Base-by-base conservation (phyloP, 2,329 filamentous ascomycete genomes). In the Fusarium siculi region DNA sequence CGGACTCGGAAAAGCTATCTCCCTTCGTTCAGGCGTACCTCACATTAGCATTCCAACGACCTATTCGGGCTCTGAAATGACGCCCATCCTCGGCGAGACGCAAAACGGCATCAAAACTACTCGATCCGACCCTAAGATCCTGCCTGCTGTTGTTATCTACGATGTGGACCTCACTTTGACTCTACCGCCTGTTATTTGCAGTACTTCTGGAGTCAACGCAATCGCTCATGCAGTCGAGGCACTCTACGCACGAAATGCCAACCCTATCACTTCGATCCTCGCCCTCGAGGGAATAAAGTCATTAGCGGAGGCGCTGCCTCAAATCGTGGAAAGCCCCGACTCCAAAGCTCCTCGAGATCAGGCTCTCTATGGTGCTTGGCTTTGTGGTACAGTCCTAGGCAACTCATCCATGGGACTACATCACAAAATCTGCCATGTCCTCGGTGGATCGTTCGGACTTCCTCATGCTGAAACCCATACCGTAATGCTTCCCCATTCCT, bases 1-100 rank as follows among this genome's bases (percentile, higher is more conserved):
- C 2, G 34, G 50, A 14, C 15, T 54, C 0, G 50, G 50, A 30
- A 54, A 54, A 5, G 50, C 50, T 0, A 30, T 54, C 19, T 54
- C 34, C 0, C 5, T 54, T 1, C 50, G 34, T 0, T 40, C 50
- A 18, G 34, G 50, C 0, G 5, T n/a, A 3, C 34, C 50, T 40
- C 50, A 40, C 5, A 40, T 40, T 7, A 18, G 50, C 8, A 40
- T 54, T 12, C 50, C 50, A 14, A 54, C 50, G 34, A 54, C 34
- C 1, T 54, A 54, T 54, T 40, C 50, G 0, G 50, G 50, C 5
- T 54, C 50, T 1, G 23, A 54, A 54, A 54, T 54, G 50, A 54
- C 50, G 4, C 50, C 50, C 4, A 54, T 54, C n/a, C 50, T 40
- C 2, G 23, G 34, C 5, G 34, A 54, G 0, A 54, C 50, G 2